Evolutionary conservation across 179 eudicot genomes (phyloP), one percentile per base, ranked within the genome.

Genomic region (Camellia oleifera): DNA sequence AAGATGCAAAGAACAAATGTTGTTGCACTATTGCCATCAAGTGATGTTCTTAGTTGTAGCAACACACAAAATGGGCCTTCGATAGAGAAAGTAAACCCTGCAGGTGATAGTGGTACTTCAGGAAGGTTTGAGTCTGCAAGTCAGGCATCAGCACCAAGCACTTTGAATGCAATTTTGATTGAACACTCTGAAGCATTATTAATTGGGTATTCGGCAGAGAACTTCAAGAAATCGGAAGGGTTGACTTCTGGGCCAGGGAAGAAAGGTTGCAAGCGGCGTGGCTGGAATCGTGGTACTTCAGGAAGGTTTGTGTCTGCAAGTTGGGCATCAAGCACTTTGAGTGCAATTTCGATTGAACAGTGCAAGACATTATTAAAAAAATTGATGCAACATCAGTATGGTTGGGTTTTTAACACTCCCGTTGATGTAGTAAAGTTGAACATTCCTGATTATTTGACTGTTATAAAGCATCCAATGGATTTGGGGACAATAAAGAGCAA

Each of bases 381-480:
- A 78, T 69, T 93, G 83, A 88, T 89, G 92, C 69, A 81, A 32
- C 96, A 94, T 78, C 87, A 87, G 77, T 81, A 71, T 86, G 91
- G 84, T 66, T 89, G 94, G 92, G 97, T 92, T 44, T 94, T 94
- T 66, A 94, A 92, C 48, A 68, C 81, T 48, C 97, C 97, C 23
- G 98, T 94, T 69, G 96, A 93, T 81, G 88, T 85, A 23, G 92
- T 90, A 7, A 87, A 86, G 85, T 84, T 91, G 78, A 92, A 92
- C 40, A 86, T 93, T 63, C 98, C 97, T 0, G 97, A 95, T 83
- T 93, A 95, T 82, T 90, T 83, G n/a, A 81, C 71, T 74, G 89
- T 93, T 5, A 93, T 93, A 32, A 93, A 95, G 86, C 88, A 90
- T 79, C 97, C 98, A 3, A 95, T 93, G 94, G 98, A 95, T 88